Evolutionary conservation across 768 basidiomycete genomes (phyloP).

Genomic region (Leucocoprinus leucothites): DNA sequence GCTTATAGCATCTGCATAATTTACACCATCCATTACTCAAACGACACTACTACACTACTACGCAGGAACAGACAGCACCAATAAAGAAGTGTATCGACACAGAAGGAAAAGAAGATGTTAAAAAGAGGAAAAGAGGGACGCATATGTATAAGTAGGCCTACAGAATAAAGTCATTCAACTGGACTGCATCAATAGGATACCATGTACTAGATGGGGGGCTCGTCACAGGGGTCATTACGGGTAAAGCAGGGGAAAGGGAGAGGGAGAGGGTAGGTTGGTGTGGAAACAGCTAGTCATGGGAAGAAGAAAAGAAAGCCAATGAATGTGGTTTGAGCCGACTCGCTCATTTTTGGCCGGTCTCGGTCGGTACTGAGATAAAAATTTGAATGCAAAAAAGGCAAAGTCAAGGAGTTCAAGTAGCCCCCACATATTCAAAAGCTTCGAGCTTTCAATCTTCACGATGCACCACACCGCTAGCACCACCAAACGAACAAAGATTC

Average conservation of each 20-base stretch:
- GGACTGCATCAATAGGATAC: constrained; percentile 13
- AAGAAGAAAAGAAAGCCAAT: background rate
- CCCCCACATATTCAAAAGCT: no score
- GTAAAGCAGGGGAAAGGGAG: background rate
- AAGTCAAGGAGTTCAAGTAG: background rate
- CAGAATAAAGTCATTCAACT: constrained; percentile 5
- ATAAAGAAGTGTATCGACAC: constrained; percentile 5
- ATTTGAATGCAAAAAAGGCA: background rate
- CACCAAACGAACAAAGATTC: background rate
- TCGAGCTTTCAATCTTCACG: background rate
- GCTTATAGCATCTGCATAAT: no score
- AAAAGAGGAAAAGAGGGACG: background rate
- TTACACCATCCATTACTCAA: constrained; percentile 6
- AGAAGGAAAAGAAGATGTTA: no score
- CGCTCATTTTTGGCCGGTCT: constrained; percentile 7
- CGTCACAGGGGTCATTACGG: constrained; percentile 10
- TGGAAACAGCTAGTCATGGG: background rate
- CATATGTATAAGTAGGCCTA: constrained; percentile 15
- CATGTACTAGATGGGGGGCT: background rate
- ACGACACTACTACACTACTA: constrained; percentile 7
- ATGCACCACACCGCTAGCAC: background rate
- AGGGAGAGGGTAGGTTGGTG: constrained; percentile 1
- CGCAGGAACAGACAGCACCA: background rate
- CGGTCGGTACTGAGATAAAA: constrained; percentile 1
- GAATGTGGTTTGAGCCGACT: constrained; percentile 10